Conservation (phyloP, 129 eudicot genomes). For the Helianthus tuberosus region DNA sequence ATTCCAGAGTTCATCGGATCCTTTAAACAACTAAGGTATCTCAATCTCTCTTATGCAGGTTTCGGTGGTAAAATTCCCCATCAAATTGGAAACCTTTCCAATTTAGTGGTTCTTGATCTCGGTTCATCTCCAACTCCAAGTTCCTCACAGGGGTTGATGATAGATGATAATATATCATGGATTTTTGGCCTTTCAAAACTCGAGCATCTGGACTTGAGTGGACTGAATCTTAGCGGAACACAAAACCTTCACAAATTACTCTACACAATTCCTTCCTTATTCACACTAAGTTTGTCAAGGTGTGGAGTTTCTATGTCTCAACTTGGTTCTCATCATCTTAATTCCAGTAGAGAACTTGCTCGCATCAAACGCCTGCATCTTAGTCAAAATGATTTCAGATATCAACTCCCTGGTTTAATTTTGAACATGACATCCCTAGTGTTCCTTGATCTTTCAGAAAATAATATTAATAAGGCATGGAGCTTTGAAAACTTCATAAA, state of each 20-base stretch:
- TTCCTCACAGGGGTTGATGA: too few species aligned
- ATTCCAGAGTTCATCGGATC: not conserved
- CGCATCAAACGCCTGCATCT: constrained; percentile 13
- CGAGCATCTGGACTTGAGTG: constrained; percentile 9
- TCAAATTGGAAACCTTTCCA: not conserved
- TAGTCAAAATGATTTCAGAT: not conserved
- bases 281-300: not conserved
- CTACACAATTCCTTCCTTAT: constrained; percentile 6
- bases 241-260: not conserved
- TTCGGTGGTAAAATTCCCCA: not conserved
- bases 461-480: not conserved
- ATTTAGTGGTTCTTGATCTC: constrained; percentile 1
- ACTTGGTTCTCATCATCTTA: not conserved
- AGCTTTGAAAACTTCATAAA: not conserved
- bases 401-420: not conserved
- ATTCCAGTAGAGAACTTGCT: not conserved
- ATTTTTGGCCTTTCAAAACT: not conserved
- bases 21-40: not conserved
- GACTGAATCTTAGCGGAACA: not conserved
- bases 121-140: too few species aligned
- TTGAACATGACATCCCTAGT: not conserved
- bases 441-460: constrained; percentile 4
- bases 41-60: not conserved
- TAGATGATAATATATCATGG: too few species aligned
- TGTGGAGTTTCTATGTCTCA: not conserved